Percentiles rank a stretch among this genome's conserved stretches.
These are phyloP conservation scores for Erodium trifolium DNA, from an alignment of 441 rosid genomes.

Conservation along the genomic window DNA sequence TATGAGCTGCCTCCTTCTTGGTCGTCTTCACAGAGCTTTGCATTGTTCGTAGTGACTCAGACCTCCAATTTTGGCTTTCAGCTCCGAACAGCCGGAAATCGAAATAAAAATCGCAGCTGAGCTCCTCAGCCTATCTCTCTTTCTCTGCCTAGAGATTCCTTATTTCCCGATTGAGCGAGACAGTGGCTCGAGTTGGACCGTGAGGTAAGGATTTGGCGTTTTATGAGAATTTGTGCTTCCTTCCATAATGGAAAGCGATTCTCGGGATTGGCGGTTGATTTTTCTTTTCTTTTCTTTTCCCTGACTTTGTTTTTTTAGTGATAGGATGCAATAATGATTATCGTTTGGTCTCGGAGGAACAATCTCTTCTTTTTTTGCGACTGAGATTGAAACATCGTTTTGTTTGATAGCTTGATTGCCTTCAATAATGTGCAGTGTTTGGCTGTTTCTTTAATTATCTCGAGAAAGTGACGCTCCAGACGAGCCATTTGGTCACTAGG, in stretches of 20 bases:
- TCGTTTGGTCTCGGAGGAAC: conserved; percentile 36
- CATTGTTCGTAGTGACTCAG: conserved; percentile 2
- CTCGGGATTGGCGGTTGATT: conserved; percentile 6
- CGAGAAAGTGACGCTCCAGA: conserved; percentile 24
- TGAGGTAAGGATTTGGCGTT: conserved; percentile 4
- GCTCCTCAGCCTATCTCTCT: background rate
- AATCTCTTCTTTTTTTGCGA: conserved; percentile 29
- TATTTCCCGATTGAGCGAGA: conserved; percentile 7
- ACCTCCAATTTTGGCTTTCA: background rate
- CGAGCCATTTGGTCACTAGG: conserved; percentile 13
- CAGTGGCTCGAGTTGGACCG: conserved; percentile 1
- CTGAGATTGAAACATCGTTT: conserved; percentile 32
- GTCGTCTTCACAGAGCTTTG: background rate
- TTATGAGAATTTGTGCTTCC: conserved; percentile 7
- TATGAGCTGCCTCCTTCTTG: background rate
- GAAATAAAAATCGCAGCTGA: conserved; percentile 1
- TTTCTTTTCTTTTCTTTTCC: background rate
- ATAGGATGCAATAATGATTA: conserved; percentile 20
- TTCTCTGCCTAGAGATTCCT: background rate
- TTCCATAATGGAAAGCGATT: background rate
- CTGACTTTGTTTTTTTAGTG: background rate
- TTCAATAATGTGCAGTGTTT: conserved; percentile 1
- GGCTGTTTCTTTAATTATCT: conserved; percentile 13
- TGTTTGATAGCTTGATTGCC: background rate
- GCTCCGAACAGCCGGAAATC: background rate